Conservation (phyloP, 169 alveolate genomes). For the Plasmodium relictum region DNA sequence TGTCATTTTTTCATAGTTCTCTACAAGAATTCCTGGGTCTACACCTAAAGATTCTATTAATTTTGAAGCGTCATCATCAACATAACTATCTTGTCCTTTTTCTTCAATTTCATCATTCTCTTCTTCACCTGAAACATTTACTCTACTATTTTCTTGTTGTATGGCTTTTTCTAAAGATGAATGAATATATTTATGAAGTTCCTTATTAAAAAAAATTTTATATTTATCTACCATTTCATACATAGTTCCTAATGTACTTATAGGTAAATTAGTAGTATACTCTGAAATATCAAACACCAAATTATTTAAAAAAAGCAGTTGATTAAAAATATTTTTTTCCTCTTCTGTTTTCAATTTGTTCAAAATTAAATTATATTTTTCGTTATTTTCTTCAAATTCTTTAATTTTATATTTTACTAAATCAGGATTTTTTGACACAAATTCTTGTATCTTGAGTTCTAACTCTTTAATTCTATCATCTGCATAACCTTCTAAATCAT, state of each 20-base stretch:
- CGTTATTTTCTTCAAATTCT: conserved; percentile 55
- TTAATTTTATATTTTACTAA: conserved; percentile 65
- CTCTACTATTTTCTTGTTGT: conserved; percentile 8
- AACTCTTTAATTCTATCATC: conserved; percentile 34
- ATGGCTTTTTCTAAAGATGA: conserved; percentile 41
- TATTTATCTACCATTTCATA: conserved; percentile 30
- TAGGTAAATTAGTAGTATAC: conserved; percentile 2
- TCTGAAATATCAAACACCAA: conserved; percentile 48
- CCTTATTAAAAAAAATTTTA: conserved; percentile 27
- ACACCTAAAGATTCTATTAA: conserved; percentile 44
- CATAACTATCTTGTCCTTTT: not conserved
- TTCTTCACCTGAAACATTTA: not conserved
- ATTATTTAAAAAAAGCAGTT: conserved; percentile 31
- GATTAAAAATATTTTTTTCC: conserved; percentile 41
- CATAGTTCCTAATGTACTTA: conserved; percentile 36
- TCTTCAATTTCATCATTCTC: conserved; percentile 11
- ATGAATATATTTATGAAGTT: conserved; percentile 11
- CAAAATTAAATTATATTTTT: conserved; percentile 46
- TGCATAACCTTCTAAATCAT: conserved; percentile 61
- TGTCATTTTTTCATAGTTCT: conserved; percentile 48
- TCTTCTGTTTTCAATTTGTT: conserved; percentile 38
- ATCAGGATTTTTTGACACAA: conserved; percentile 31
- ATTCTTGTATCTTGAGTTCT: conserved; percentile 33
- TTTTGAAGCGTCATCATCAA: conserved; percentile 10
- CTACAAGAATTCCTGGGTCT: conserved; percentile 31